A percentile compares a stretch with the other conserved stretches of the same genome.
Evolutionary conservation across 768 basidiomycete genomes (phyloP).

Genomic region (Cystofilobasidium macerans): DNA sequence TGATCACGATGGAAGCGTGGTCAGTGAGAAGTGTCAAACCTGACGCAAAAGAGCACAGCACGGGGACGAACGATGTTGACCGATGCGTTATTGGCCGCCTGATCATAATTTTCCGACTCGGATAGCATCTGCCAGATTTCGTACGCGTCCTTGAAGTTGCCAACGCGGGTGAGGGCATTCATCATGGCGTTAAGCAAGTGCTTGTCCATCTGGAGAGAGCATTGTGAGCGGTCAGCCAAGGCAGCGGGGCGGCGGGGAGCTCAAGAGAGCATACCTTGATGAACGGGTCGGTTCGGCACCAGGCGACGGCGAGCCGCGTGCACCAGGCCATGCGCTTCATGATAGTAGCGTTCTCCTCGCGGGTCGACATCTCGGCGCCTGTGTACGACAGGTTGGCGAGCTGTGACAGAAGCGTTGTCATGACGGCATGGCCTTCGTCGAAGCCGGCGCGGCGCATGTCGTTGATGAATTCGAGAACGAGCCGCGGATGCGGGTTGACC

Average conservation of each 20-base stretch:
- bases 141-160: constrained; percentile 11
- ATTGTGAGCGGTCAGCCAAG: not conserved
- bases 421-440: constrained; percentile 16
- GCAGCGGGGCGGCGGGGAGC: not conserved
- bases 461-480: constrained; percentile 15
- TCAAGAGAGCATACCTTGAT: constrained; percentile 8
- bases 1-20: not conserved
- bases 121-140: constrained; percentile 14
- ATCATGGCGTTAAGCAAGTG: constrained; percentile 17
- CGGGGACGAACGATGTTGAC: constrained; percentile 20
- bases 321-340: not conserved
- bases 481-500: not conserved
- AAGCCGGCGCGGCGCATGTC: constrained; percentile 18
- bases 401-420: constrained; percentile 15
- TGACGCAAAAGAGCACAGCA: not conserved
- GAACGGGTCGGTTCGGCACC: constrained; percentile 20
- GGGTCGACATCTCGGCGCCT: constrained; percentile 3
- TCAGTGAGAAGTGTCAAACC: not conserved
- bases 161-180: constrained; percentile 18
- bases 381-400: constrained; percentile 15
- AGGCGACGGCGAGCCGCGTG: constrained; percentile 4
- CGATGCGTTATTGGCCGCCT: constrained; percentile 18
- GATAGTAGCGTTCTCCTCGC: constrained; percentile 15
- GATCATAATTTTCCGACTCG: constrained; percentile 4
- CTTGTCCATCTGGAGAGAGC: constrained; percentile 4